Conservation (phyloP, 805 yeast genomes). For the Suhomyces sp. region DNA sequence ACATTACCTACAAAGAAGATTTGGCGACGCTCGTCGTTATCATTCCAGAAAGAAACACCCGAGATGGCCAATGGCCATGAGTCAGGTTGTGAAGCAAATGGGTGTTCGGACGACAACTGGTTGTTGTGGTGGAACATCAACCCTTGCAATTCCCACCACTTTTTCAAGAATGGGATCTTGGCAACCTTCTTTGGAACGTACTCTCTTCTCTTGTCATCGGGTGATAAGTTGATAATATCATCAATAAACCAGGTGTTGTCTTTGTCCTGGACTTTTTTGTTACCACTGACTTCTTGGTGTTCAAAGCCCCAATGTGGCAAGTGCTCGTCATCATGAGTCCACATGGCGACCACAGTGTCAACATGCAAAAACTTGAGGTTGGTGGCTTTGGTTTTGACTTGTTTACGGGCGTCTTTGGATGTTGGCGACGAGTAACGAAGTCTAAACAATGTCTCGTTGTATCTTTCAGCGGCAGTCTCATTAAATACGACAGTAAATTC, state of each 20-base stretch:
- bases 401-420: slow-evolving; percentile 47
- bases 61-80: slow-evolving; percentile 86
- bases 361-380: slow-evolving; percentile 72
- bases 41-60: slow-evolving; percentile 97
- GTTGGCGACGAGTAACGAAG: slow-evolving; percentile 48
- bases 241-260: slow-evolving; percentile 78
- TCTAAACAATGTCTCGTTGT: slow-evolving; percentile 75
- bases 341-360: slow-evolving; percentile 86
- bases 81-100: slow-evolving; percentile 90
- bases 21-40: slow-evolving; percentile 60
- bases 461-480: slow-evolving; percentile 50
- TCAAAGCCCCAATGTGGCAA: slow-evolving; percentile 94
- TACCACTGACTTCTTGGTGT: slow-evolving; percentile 95
- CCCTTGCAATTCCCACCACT: slow-evolving; percentile 86
- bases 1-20: slow-evolving; percentile 89
- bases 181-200: slow-evolving; percentile 64
- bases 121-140: slow-evolving; percentile 93
- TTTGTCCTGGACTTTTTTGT: slow-evolving; percentile 68
- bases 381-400: slow-evolving; percentile 68
- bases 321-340: slow-evolving; percentile 81
- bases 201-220: slow-evolving; percentile 56
- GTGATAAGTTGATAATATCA: slow-evolving; percentile 53
- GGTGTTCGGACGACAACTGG: slow-evolving; percentile 82
- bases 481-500: slow-evolving; percentile 76
- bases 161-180: slow-evolving; percentile 68